Evolutionary conservation across 345 rosid species (phyloP), one percentile per base, ranked within the genome.

Genomic region (Lagerstroemia speciosa): DNA sequence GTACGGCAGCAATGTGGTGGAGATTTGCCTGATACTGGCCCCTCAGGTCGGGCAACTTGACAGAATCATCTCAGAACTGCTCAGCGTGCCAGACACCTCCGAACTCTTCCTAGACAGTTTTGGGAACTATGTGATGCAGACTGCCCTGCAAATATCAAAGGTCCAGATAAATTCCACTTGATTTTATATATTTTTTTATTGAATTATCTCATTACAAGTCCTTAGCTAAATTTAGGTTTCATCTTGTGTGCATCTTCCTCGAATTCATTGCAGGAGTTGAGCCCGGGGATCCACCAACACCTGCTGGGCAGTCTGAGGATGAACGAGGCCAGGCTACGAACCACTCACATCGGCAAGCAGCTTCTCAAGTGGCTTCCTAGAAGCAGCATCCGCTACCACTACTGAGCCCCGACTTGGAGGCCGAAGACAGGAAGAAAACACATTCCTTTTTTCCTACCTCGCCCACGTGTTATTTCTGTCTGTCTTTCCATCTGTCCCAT

Each of bases 1-100:
- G 62, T 81, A 48, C 30, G 84, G 72, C 3, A 81, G 85, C 68
- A 72, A 87, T 72, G 91, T 84, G 41, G 83, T 83, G 27, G 83
- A 87, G 80, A 84, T 71, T 62, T 86, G 86, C 50, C 45, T 84
- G 66, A 32, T 8, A 10, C 16, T 27, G 8, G 62, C 62, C 33
- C 62, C 72, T 3, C 36, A 36, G 1, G 74, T 74, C 30, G 63
- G 64, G 17, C 75, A 69, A 66, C 62, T 71, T 11, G 3, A 68
- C 0, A 66, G 2, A 34, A 73, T 85, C 33, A 66, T 83, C 57
- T 11, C 7, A 9, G 85, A 83, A 73, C 40, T 85, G 20, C 45
- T 76, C 27, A 10, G 31, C 6, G 65, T 71, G 37, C 65, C 71
- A 0, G 17, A 61, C 2, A 14, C 70, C 40, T 55, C 77, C 26